These are phyloP conservation scores for Sporothrix variecibatus DNA, from an alignment of 2,329 filamentous ascomycete species.

Conservation along the genomic window DNA sequence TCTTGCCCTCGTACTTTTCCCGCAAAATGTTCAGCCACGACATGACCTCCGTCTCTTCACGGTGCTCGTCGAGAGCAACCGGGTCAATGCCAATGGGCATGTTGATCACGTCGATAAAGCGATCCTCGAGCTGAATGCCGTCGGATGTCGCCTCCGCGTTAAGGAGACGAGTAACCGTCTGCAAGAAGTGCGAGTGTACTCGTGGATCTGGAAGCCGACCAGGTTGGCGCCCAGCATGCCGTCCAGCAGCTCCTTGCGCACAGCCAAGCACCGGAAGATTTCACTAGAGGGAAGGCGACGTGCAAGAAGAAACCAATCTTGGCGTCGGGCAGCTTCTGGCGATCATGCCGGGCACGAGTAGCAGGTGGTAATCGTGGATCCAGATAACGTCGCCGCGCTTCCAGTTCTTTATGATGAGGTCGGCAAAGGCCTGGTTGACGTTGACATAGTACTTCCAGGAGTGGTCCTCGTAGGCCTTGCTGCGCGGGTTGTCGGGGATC, in stretches of 20 bases:
- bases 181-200: conserved; percentile 91
- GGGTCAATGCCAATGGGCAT: conserved; percentile 92
- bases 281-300: conserved; percentile 92
- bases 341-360: conserved; percentile 89
- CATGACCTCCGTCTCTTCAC: conserved; percentile 70
- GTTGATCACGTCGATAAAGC: conserved; percentile 85
- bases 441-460: conserved; percentile 95
- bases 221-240: conserved; percentile 93
- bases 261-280: conserved; percentile 88
- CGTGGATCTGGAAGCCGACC: conserved; percentile 88
- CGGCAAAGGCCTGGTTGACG: conserved; percentile 89
- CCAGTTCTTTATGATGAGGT: conserved; percentile 87
- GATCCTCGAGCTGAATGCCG: conserved; percentile 86
- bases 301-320: conserved; percentile 97
- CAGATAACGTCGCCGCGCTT: conserved; percentile 91
- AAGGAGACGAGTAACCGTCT: conserved; percentile 89
- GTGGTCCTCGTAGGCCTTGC: conserved; percentile 96
- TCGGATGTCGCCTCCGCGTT: conserved; percentile 87
- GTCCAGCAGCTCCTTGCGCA: conserved; percentile 82
- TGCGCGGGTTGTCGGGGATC: conserved; percentile 96
- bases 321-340: conserved; percentile 85
- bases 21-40: conserved; percentile 79
- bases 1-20: conserved; percentile 84
- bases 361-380: conserved; percentile 93
- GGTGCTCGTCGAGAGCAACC: conserved; percentile 68